Percentiles rank a stretch among this genome's conserved stretches.
phyloP scores from a whole-genome alignment of 768 basidiomycete genomes.

The Auricularia sp. region DNA sequence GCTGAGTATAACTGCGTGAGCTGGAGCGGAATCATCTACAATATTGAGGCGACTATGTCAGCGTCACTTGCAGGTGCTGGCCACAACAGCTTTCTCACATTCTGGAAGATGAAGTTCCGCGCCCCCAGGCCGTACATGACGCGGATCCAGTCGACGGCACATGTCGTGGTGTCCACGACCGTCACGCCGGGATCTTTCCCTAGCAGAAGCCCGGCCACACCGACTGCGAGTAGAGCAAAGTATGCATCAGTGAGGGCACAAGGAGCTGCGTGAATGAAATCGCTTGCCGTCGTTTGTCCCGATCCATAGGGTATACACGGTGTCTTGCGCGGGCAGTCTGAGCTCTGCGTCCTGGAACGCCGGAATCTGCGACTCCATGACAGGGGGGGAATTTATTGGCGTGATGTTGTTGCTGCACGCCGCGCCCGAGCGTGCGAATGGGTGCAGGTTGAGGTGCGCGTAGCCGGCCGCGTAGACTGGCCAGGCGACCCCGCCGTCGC shows the following conservation, averaged over 20 bases:
- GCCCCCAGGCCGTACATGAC: constrained; percentile 48
- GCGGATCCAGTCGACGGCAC: constrained; percentile 53
- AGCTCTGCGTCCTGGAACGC: constrained; percentile 48
- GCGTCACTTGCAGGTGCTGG: too few relatives aligned
- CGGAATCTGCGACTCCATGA: constrained; percentile 1
- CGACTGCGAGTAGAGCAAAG: constrained; percentile 21
- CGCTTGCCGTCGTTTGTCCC: constrained; percentile 39
- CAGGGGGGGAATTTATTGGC: background rate
- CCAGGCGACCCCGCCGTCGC: constrained; percentile 15
- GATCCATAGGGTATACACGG: constrained; percentile 59
- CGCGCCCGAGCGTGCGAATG: constrained; percentile 48
- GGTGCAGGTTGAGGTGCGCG: background rate
- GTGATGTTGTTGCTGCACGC: constrained; percentile 44
- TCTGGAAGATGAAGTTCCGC: constrained; percentile 60
- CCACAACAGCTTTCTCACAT: constrained; percentile 15
- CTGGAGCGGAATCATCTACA: constrained; percentile 46
- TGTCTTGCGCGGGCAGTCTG: constrained; percentile 35
- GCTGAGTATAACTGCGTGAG: constrained; percentile 36
- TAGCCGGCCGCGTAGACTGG: background rate
- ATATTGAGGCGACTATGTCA: too few relatives aligned
- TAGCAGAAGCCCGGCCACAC: constrained; percentile 42
- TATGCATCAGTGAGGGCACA: too few relatives aligned
- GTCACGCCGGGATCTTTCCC: constrained; percentile 40
- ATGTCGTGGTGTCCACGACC: constrained; percentile 46
- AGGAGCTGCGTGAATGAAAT: too few relatives aligned